A percentile compares a stretch with the other conserved stretches of the same genome.
These are phyloP conservation scores for Arbutus unedo DNA, from an alignment of 148 eudicot species.

Conservation along the genomic window DNA sequence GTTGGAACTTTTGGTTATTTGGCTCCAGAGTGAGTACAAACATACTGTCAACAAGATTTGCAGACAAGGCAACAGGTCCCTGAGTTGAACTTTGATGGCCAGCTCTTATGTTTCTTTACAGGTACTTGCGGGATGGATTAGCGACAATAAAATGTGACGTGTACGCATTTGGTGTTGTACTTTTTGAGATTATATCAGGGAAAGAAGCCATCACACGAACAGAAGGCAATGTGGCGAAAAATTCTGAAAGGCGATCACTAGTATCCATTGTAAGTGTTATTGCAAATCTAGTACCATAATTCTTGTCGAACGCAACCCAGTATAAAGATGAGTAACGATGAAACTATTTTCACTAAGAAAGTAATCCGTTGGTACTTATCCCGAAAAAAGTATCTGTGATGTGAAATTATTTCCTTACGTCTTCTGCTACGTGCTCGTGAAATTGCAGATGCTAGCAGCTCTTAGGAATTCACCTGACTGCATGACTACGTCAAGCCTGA, in stretches of 20 bases:
- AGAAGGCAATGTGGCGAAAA: slow-evolving; percentile 51
- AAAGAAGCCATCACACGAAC: slow-evolving; percentile 80
- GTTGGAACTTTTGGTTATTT: slow-evolving; percentile 97
- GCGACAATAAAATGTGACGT: slow-evolving; percentile 91
- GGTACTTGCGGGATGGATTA: slow-evolving; percentile 89
- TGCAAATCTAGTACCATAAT: neutral
- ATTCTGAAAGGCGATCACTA: slow-evolving; percentile 76
- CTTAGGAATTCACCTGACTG: slow-evolving; percentile 78
- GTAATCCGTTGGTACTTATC: neutral
- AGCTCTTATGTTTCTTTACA: slow-evolving; percentile 20
- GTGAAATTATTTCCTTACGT: neutral
- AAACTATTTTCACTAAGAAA: neutral
- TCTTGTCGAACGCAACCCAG: no score
- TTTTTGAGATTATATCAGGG: slow-evolving; percentile 81
- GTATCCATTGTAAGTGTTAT: slow-evolving; percentile 74
- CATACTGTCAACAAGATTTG: neutral
- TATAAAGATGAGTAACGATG: neutral
- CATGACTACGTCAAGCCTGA: slow-evolving; percentile 72
- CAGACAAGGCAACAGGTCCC: neutral
- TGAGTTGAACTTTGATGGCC: slow-evolving; percentile 7
- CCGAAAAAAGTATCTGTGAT: no score
- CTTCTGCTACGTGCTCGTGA: slow-evolving; percentile 13
- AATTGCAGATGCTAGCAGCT: slow-evolving; percentile 82
- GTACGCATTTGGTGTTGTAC: slow-evolving; percentile 94
- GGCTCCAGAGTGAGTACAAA: slow-evolving; percentile 76